Conservation (phyloP, 805 yeast species). For the Monosporozyma servazzii region DNA sequence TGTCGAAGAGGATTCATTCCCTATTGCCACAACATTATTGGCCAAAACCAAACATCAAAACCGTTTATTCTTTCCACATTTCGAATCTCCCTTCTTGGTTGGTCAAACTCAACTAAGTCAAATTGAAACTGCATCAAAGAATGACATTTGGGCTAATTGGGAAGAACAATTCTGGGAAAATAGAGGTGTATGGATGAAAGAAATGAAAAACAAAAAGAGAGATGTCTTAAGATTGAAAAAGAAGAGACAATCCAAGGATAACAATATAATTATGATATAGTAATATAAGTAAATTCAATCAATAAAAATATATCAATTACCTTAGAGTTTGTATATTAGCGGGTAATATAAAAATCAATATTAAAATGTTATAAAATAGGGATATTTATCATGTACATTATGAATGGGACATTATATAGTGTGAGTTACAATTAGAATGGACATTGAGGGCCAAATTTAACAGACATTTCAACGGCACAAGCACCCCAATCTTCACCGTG, state of each 20-base stretch:
- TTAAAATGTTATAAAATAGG: neutral
- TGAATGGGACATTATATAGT: neutral
- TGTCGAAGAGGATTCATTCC: neutral
- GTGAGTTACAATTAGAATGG: conserved; percentile 2
- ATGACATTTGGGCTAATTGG: conserved; percentile 41
- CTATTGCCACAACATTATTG: conserved; percentile 11
- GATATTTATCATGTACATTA: neutral
- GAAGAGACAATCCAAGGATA: conserved; percentile 30
- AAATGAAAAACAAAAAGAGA: conserved; percentile 63
- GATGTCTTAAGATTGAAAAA: conserved; percentile 56
- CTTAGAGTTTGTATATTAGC: too few relatives aligned
- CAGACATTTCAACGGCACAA: conserved; percentile 93
- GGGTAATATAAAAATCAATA: neutral
- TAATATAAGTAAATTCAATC: neutral
- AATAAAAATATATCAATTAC: neutral
- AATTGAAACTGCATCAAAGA: conserved; percentile 26
- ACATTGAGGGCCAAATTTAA: conserved; percentile 32
- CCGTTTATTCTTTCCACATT: conserved; percentile 74
- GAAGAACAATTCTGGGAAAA: conserved; percentile 73
- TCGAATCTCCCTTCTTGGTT: conserved; percentile 74
- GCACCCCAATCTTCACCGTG: conserved; percentile 99
- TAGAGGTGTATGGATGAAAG: conserved; percentile 72
- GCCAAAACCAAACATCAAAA: conserved; percentile 27
- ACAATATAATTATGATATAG: conserved; percentile 2
- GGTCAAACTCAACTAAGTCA: conserved; percentile 76